phyloP scores from a whole-genome alignment of 352 stramenopile genomes.

The Thraustochytrium sp. region DNA sequence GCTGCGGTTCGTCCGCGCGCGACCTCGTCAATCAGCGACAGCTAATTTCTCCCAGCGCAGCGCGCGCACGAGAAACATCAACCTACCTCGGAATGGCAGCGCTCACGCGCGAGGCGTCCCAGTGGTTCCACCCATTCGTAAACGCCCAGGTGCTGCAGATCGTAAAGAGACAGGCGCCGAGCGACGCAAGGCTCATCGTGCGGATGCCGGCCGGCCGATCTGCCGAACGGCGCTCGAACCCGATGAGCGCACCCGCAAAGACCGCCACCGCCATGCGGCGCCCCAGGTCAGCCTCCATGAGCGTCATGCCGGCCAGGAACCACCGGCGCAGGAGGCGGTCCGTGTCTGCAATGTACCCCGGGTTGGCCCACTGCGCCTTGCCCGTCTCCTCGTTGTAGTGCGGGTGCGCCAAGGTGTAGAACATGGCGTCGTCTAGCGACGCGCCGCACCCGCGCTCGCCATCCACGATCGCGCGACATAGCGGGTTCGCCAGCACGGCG shows the following conservation, averaged over 20 bases:
- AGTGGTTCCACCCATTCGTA: slow-evolving; percentile 18
- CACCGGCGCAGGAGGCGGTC: background rate
- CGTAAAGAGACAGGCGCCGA: background rate
- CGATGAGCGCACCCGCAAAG: background rate
- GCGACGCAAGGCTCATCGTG: background rate
- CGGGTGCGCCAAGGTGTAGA: background rate
- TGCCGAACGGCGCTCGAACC: background rate
- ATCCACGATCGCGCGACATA: background rate
- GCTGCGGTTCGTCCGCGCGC: background rate
- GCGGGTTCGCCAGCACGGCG: background rate
- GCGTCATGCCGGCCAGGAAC: background rate
- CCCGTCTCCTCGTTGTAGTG: background rate
- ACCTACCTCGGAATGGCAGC: slow-evolving; percentile 8
- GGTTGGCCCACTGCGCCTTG: background rate
- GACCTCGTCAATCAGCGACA: background rate
- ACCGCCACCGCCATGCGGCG: background rate
- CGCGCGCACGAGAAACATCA: background rate
- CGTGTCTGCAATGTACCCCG: background rate
- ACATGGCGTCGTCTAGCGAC: background rate
- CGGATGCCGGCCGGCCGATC: background rate
- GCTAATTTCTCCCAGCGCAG: background rate
- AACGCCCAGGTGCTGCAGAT: background rate
- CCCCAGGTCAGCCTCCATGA: background rate
- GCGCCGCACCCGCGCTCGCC: background rate
- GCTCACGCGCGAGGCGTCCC: slow-evolving; percentile 3